phyloP scores from a whole-genome alignment of 768 basidiomycete genomes.

The Suillus plorans region DNA sequence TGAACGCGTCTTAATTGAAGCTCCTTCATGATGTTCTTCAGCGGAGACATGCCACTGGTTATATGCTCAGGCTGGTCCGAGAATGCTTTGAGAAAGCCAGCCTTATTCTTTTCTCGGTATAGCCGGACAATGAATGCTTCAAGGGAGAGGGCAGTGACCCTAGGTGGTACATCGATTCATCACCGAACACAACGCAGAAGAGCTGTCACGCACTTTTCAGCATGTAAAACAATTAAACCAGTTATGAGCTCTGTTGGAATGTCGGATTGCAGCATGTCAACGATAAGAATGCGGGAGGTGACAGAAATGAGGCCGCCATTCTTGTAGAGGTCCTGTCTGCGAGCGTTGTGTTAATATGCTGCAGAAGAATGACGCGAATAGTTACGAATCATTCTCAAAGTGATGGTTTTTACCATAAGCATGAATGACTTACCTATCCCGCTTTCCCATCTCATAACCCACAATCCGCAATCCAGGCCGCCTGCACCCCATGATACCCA shows the following conservation, averaged over 20 bases:
- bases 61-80: slow-evolving; percentile 97
- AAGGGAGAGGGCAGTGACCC: slow-evolving; percentile 78
- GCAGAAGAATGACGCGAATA: not conserved
- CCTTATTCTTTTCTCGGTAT: slow-evolving; percentile 85
- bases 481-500: slow-evolving; percentile 89
- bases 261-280: slow-evolving; percentile 88
- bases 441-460: slow-evolving; percentile 75
- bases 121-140: slow-evolving; percentile 94
- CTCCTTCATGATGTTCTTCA: slow-evolving; percentile 91
- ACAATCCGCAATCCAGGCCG: slow-evolving; percentile 83
- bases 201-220: slow-evolving; percentile 65
- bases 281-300: slow-evolving; percentile 91
- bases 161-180: slow-evolving; percentile 28
- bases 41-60: slow-evolving; percentile 86
- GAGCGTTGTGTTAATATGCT: slow-evolving; percentile 6
- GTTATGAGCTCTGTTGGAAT: slow-evolving; percentile 86
- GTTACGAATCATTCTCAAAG: not conserved
- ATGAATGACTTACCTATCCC: slow-evolving; percentile 64
- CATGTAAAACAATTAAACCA: slow-evolving; percentile 87
- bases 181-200: not conserved
- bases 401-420: not conserved
- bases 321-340: slow-evolving; percentile 82
- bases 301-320: slow-evolving; percentile 88
- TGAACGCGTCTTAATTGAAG: slow-evolving; percentile 86
- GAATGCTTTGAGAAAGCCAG: slow-evolving; percentile 94